These are phyloP conservation scores for Arthrobotrys megalospora DNA, from an alignment of 2,329 filamentous ascomycete genomes.

Conservation along the genomic window DNA sequence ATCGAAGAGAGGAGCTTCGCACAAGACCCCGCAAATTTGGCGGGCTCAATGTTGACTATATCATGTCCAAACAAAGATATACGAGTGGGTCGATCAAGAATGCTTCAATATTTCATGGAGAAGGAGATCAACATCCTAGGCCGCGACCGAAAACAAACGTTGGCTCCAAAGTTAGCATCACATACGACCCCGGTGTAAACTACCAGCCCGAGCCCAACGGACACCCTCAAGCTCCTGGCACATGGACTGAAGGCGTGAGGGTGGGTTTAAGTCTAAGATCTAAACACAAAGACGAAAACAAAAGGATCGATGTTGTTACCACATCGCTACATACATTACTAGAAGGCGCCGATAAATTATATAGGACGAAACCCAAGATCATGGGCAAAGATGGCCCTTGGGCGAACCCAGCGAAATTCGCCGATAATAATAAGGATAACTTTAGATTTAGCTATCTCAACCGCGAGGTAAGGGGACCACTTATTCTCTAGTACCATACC, in stretches of 20 bases:
- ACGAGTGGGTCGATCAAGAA: not conserved
- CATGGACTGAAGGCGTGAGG: not conserved
- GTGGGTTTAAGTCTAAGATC: conserved; percentile 30
- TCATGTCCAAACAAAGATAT: conserved; percentile 3
- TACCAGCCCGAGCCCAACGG: too few relatives aligned
- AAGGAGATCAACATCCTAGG: not conserved
- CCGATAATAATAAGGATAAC: not conserved
- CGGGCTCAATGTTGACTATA: conserved; percentile 31
- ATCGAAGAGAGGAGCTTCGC: conserved; percentile 22
- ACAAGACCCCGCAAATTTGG: conserved; percentile 40
- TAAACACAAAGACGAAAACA: not conserved
- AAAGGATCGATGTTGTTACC: conserved; percentile 11
- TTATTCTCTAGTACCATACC: not conserved
- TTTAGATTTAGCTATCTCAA: conserved; percentile 10
- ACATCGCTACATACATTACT: conserved; percentile 15
- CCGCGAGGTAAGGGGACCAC: conserved; percentile 2
- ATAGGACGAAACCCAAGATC: not conserved
- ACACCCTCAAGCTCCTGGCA: not conserved
- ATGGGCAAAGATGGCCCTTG: not conserved
- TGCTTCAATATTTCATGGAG: too few relatives aligned
- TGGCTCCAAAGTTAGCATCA: conserved; percentile 9
- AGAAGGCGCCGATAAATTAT: not conserved
- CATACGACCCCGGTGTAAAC: not conserved
- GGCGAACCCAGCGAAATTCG: not conserved
- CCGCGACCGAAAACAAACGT: not conserved